Evolutionary conservation across 108 stramenopile genomes (phyloP).

Genomic region (Asterionellopsis glacialis): DNA sequence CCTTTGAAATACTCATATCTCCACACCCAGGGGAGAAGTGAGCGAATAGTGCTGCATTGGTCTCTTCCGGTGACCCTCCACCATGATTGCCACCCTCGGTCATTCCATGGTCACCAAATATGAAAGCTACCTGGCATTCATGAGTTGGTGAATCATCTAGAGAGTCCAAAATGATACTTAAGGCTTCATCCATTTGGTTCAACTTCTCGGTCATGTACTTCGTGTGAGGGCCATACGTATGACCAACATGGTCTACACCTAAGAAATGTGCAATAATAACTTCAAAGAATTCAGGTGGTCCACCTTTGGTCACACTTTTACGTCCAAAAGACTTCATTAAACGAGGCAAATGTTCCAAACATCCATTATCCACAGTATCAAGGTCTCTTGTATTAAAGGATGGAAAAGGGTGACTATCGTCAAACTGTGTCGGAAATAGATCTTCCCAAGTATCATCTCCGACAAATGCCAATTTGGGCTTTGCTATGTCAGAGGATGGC

Average conservation of each 20-base stretch:
- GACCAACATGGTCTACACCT: conserved; percentile 97
- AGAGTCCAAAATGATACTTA: conserved; percentile 46
- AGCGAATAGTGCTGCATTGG: conserved; percentile 88
- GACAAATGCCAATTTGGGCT: conserved; percentile 82
- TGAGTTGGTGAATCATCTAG: conserved; percentile 49
- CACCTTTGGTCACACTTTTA: no score
- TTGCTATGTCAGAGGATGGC: conserved; percentile 14
- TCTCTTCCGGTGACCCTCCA: conserved; percentile 93
- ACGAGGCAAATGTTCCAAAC: conserved; percentile 54
- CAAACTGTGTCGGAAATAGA: conserved; percentile 87
- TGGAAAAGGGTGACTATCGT: conserved; percentile 83
- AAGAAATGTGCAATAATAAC: conserved; percentile 87
- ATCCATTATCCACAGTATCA: conserved; percentile 97
- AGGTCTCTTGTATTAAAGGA: conserved; percentile 97
- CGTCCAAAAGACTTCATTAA: conserved; percentile 37
- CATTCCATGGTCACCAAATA: conserved; percentile 98
- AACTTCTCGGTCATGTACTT: conserved; percentile 88
- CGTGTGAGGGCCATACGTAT: conserved; percentile 90
- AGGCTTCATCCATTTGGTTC: conserved; percentile 85
- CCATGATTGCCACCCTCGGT: conserved; percentile 99
- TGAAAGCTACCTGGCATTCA: conserved; percentile 54
- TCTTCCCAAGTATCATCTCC: conserved; percentile 98
- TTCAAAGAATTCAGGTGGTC: conserved; percentile 39
- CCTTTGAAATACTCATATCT: conserved; percentile 5
- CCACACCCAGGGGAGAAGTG: conserved; percentile 76